Evolutionary conservation across 2,329 filamentous ascomycete species (phyloP), one percentile per base, ranked within the genome.

Genomic region (Aspergillus neoniger): DNA sequence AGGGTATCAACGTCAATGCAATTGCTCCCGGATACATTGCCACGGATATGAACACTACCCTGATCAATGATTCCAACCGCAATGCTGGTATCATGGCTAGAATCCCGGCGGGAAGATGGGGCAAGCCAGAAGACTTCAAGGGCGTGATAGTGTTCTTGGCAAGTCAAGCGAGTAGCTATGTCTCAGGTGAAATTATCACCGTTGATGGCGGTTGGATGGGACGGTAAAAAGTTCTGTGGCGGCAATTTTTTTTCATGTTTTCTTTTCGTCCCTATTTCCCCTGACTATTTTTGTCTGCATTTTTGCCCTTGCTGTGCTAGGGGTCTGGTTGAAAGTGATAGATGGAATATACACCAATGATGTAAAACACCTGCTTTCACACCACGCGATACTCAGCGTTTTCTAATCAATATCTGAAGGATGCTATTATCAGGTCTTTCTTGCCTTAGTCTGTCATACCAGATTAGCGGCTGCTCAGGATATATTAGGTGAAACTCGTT

Each of bases 191-290:
- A 77, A 81, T 91, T 4, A 72, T 96, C 68, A 88, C 90, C 25
- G 91, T 96, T 47, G 92, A 96, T 76, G 92, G 92, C 7, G 92
- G 92, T 10, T 96, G 91, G 92, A 96, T 96, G 92, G 92, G 91
- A 1, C 82, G 91, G 81, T 96, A 81, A 39, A 44, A 44, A 44
- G 41, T 14, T 14, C 21, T 23, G 21, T 19, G 41, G 10, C 41
- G 10, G 14, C 21, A 21, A 44, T 6, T 28, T 8, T 28, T 23
- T 17, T 43, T 23, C 2, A 15, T 44, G 41, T 14, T 44, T 23
- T 23, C 41, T 44, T 23, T 44, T 44, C 41, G 10, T 44, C 19
- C 19, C 3, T 21, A 12, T 15, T 10, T 12, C 14, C 14, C 15
- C 12, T 9, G 4, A 17, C 25, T 49, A 5, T 28, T 23, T 25